phyloP scores from a whole-genome alignment of 495 filamentous ascomycete species.

The Cudoniella acicularis region DNA sequence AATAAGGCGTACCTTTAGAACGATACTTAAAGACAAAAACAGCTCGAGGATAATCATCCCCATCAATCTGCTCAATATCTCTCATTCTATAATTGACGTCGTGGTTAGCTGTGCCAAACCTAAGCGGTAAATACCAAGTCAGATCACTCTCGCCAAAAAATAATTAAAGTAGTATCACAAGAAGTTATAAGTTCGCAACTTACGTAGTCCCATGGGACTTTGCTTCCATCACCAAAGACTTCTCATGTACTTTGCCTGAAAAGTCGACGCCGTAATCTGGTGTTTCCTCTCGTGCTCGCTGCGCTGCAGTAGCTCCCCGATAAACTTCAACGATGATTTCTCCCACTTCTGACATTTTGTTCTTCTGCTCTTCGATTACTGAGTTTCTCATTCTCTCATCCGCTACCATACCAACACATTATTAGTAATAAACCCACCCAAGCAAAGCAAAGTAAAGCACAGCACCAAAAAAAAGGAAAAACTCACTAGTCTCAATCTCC shows the following conservation, averaged over 20 bases:
- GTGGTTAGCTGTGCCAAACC: neutral
- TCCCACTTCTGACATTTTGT: neutral
- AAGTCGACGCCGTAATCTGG: neutral
- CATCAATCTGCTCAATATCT: neutral
- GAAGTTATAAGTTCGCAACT: no score
- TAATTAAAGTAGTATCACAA: no score
- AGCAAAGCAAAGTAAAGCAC: no score
- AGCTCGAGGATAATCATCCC: neutral
- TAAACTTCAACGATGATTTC: slow-evolving; percentile 3
- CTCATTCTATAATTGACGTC: neutral
- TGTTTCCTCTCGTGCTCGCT: neutral
- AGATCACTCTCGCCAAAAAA: no score
- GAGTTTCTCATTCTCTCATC: neutral
- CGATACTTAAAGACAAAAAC: neutral
- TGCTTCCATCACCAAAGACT: neutral
- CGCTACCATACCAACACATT: no score
- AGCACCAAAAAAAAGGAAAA: neutral
- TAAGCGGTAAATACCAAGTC: no score
- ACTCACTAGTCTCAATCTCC: neutral
- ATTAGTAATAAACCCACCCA: no score
- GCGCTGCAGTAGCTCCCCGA: neutral
- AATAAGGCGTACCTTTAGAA: neutral
- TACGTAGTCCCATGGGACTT: neutral
- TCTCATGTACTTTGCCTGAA: neutral
- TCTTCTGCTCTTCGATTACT: neutral